phyloP scores from a whole-genome alignment of 2,329 filamentous ascomycete species.

The Lecanicillium sp. region DNA sequence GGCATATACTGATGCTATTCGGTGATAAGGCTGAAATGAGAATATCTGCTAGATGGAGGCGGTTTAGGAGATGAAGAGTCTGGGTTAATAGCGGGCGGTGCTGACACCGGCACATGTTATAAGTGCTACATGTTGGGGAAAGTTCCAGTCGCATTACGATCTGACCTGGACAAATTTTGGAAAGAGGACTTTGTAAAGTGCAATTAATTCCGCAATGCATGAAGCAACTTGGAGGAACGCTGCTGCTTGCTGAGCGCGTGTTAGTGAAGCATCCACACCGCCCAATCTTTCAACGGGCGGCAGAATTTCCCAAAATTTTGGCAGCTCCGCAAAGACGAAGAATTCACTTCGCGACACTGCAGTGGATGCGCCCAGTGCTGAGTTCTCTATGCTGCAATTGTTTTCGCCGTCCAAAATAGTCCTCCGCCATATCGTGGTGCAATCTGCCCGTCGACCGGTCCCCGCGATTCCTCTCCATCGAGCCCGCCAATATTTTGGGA shows the following conservation, averaged over 20 bases:
- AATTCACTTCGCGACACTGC: slow-evolving; percentile 3
- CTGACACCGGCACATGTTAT: not conserved
- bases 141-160: not conserved
- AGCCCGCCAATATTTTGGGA: not conserved
- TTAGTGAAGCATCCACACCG: slow-evolving; percentile 10
- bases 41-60: not conserved
- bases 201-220: too few species aligned
- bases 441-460: not conserved
- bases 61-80: not conserved
- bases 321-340: not conserved
- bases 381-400: slow-evolving; percentile 2
- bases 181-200: too few species aligned
- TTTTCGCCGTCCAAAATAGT: not conserved
- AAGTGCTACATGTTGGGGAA: not conserved
- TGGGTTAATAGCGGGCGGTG: too few species aligned
- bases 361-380: not conserved
- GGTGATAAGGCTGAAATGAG: not conserved
- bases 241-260: not conserved
- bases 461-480: not conserved
- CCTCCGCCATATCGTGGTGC: not conserved
- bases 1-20: not conserved
- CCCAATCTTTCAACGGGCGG: slow-evolving; percentile 2
- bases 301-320: slow-evolving; percentile 15
- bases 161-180: too few species aligned
- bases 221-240: not conserved